Evolutionary conservation across 345 rosid species (phyloP).

Genomic region (Melaleuca quinquenervia): DNA sequence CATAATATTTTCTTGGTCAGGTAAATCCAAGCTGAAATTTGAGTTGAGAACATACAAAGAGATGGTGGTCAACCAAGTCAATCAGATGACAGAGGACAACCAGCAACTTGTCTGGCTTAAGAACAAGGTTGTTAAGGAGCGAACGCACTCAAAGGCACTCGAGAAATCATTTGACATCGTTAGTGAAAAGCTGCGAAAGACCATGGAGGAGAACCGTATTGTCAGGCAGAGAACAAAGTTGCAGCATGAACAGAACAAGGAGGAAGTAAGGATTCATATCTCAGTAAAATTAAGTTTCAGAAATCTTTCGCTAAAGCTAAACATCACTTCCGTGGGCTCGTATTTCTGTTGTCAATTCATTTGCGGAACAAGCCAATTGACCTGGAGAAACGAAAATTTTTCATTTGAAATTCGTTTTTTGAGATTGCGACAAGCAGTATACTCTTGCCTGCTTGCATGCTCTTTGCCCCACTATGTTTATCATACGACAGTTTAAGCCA

Average conservation of each 20-base stretch:
- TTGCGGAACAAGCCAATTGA: background rate
- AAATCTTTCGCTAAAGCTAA: background rate
- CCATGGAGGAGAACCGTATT: conserved; percentile 49
- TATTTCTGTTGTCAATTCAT: background rate
- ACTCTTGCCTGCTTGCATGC: background rate
- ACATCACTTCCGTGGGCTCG: background rate
- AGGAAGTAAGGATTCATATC: conserved; percentile 43
- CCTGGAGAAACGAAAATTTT: conserved; percentile 9
- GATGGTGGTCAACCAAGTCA: conserved; percentile 53
- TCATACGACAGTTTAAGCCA: background rate
- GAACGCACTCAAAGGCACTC: conserved; percentile 32
- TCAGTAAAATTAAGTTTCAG: background rate
- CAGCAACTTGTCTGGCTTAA: conserved; percentile 57
- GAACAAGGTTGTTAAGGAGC: conserved; percentile 28
- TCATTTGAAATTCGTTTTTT: background rate
- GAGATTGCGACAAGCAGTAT: background rate
- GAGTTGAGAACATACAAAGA: conserved; percentile 73
- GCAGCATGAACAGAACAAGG: conserved; percentile 68
- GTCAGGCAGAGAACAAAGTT: conserved; percentile 59
- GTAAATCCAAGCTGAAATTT: conserved; percentile 48
- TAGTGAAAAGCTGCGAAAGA: conserved; percentile 52
- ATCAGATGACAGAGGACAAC: conserved; percentile 66
- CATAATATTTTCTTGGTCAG: conserved; percentile 11
- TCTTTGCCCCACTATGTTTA: background rate
- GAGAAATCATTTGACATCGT: conserved; percentile 42